Percentiles rank a stretch among this genome's conserved stretches.
Evolutionary conservation across 2,329 filamentous ascomycete species (phyloP).

Genomic region (Verticillium isaacii): DNA sequence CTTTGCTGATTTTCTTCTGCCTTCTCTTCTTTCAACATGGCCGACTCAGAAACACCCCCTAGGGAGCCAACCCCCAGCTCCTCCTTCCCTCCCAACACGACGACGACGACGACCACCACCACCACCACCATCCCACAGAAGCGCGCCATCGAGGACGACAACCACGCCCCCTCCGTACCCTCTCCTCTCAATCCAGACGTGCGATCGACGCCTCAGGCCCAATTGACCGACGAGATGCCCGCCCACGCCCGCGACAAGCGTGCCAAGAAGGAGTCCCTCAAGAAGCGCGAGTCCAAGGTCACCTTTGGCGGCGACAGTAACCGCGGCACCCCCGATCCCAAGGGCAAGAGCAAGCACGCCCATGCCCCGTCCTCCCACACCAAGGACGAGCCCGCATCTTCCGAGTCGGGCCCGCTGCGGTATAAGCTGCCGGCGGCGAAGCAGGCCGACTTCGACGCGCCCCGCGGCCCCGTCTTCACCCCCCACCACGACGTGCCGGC

Average conservation of each 20-base stretch:
- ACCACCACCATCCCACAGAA: slow-evolving; percentile 53
- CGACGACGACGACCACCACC: background rate
- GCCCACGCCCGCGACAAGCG: slow-evolving; percentile 32
- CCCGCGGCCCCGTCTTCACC: slow-evolving; percentile 53
- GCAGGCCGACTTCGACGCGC: slow-evolving; percentile 54
- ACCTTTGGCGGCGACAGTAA: slow-evolving; percentile 40
- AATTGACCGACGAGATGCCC: slow-evolving; percentile 24
- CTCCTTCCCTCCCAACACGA: background rate
- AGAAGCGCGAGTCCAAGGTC: slow-evolving; percentile 63
- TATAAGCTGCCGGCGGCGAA: slow-evolving; percentile 64
- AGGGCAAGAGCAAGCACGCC: slow-evolving; percentile 20
- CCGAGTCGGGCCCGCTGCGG: slow-evolving; percentile 46
- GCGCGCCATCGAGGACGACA: slow-evolving; percentile 62
- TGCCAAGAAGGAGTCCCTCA: slow-evolving; percentile 61
- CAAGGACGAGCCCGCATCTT: background rate
- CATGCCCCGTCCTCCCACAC: background rate
- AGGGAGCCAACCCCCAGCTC: slow-evolving; percentile 27
- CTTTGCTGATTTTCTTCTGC: background rate
- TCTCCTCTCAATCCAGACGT: slow-evolving; percentile 71
- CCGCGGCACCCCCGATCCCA: slow-evolving; percentile 54
- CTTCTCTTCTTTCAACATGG: slow-evolving; percentile 19
- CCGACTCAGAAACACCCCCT: slow-evolving; percentile 32
- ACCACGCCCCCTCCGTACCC: slow-evolving; percentile 66
- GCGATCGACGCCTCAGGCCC: slow-evolving; percentile 29
- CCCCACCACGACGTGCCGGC: slow-evolving; percentile 47